Evolutionary conservation across 805 yeast genomes (phyloP).

Genomic region (Spencermartinsiella europaea): DNA sequence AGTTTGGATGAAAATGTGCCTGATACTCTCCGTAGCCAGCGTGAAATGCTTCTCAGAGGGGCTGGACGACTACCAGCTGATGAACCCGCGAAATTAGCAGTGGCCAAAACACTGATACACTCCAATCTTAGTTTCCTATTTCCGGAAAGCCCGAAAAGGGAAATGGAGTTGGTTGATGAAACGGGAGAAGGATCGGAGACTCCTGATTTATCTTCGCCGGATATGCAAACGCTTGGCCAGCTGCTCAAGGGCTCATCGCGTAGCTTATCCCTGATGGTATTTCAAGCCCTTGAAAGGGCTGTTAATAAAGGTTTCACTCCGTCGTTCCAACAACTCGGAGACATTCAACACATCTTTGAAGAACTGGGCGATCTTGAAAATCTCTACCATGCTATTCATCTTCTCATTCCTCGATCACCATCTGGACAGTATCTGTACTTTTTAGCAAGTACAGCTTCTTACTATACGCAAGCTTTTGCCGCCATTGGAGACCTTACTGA

Average conservation of each 20-base stretch:
- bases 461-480: slow-evolving; percentile 18
- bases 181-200: neutral
- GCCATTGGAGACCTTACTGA: slow-evolving; percentile 20
- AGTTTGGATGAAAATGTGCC: slow-evolving; percentile 15
- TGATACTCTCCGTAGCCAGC: slow-evolving; percentile 9
- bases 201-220: slow-evolving; percentile 5
- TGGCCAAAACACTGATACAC: slow-evolving; percentile 3
- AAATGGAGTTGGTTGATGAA: neutral
- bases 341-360: slow-evolving; percentile 55
- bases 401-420: slow-evolving; percentile 52
- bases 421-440: slow-evolving; percentile 46
- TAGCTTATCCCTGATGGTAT: slow-evolving; percentile 10
- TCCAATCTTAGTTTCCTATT: slow-evolving; percentile 5
- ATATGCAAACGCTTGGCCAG: neutral
- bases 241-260: slow-evolving; percentile 10
- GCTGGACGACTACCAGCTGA: neutral
- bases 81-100: slow-evolving; percentile 1
- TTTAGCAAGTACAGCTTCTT: slow-evolving; percentile 27
- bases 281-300: slow-evolving; percentile 5
- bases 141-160: neutral
- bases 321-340: slow-evolving; percentile 28
- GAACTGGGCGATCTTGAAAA: slow-evolving; percentile 37
- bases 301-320: slow-evolving; percentile 4
- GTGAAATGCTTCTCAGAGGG: slow-evolving; percentile 13
- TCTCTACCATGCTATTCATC: slow-evolving; percentile 32